Percentiles rank a stretch among this genome's conserved stretches.
Conservation (phyloP, 106 monocot species). For the Allium sativum region DNA sequence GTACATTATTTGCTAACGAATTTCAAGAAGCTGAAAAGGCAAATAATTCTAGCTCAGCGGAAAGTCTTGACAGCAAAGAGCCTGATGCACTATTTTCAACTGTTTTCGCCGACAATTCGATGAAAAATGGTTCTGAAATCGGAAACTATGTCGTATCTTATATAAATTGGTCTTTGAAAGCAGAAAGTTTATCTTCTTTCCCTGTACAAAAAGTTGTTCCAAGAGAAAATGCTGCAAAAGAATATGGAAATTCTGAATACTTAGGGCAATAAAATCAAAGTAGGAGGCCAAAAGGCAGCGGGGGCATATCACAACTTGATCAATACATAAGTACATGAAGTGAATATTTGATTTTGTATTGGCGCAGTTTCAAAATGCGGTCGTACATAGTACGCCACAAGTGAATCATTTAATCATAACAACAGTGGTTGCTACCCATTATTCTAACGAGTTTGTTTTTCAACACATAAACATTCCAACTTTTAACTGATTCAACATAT, state of each 20-base stretch:
- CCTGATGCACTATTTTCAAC: background rate
- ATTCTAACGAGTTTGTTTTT: no score
- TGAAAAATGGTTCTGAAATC: constrained; percentile 1
- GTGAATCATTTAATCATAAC: no score
- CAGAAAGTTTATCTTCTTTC: background rate
- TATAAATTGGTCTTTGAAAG: background rate
- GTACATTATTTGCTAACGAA: background rate
- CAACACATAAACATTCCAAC: no score
- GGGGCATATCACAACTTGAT: no score
- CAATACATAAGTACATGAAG: no score
- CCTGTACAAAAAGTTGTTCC: background rate
- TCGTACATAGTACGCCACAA: no score
- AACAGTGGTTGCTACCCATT: no score
- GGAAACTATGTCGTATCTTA: background rate
- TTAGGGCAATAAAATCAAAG: no score
- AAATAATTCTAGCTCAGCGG: background rate
- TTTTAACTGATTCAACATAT: no score
- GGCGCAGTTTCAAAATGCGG: no score
- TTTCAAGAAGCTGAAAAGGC: background rate
- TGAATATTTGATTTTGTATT: no score
- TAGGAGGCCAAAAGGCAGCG: no score
- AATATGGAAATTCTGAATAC: background rate
- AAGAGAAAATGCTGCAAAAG: background rate
- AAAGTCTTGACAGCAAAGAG: background rate
- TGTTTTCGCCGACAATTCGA: background rate